Evolutionary conservation across 225 moss, liverwort and hornwort genomes (phyloP), one percentile per base, ranked within the genome.

Genomic region (Antitrichia curtipendula): DNA sequence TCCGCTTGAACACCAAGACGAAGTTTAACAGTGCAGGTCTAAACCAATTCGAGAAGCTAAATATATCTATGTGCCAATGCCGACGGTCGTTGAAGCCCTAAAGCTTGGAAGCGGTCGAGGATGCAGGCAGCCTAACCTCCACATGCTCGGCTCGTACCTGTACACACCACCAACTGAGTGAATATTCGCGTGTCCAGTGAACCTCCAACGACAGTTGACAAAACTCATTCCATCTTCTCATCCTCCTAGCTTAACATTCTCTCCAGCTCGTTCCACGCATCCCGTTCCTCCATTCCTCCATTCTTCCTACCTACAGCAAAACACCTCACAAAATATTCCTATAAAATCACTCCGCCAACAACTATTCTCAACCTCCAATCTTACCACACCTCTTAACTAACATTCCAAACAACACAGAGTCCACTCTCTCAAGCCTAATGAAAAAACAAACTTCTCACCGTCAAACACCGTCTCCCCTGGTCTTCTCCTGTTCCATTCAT

Each of bases 41-140:
- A 86, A n/a, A 69, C 58, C 69, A 68, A 77, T 87, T 85, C 83
- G 63, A 88, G 85, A 90, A 81, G 85, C 72, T 60, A 81, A 85
- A 85, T 90, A 92, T 90, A 87, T 92, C 91, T 91, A 93, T 90
- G 94, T 91, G 88, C 92, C 94, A 88, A 91, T 87, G 91, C 91
- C 91, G 87, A 88, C 90, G 91, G 91, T 87, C 40, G 90, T 90
- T 87, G 91, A 87, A 83, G 66, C 87, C 91, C 90, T 90, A 76
- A 77, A 88, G 87, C 85, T 89, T 63, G 74, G 87, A 64, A 69
- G 76, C 45, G 75, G 87, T 92, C 88, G 89, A 83, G 88, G 92
- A 92, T 92, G 85, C 83, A 43, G 80, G 85, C 91, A 90, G 92
- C 90, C 73, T 91, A 92, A 92, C 94, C 92, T 90, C 94, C 92